Base-by-base conservation (phyloP, 352 stramenopile species). In the Phytophthora citricola region DNA sequence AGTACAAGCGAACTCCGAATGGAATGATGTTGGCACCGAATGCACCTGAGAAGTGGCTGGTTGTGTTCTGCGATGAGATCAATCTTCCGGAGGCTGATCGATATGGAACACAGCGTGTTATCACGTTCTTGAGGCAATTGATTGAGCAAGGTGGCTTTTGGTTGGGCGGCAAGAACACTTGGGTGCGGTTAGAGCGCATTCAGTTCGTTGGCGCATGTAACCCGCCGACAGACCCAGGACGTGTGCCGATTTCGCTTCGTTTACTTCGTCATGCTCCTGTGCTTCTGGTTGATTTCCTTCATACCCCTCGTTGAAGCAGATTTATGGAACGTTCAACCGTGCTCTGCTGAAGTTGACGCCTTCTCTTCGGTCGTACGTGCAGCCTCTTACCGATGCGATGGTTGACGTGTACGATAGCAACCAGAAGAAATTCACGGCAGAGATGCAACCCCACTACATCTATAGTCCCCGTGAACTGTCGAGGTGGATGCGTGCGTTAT, bases 31-130 rank as follows among this genome's bases (percentile, higher is more conserved):
- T 99, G 34, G 87, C 97, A 51, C 98, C 98, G 14, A 92, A 85
- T 74, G 97, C 74, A 74, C 93, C 79, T 38, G 97, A 97, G 60
- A 99, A 97, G 66, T 99, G 97, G 97, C 87, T 99, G 2, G 98
- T 99, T 50, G 93, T 99, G 6, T 99, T 99, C 74, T 99, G 97
- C 58, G 98, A 99, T 78, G 98, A 99, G 86, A 99, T 99, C 63
- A 99, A 99, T 79, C 85, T 99, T 48, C 98, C 98, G 0, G 94
- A 98, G 56, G 84, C 97, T 34, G 98, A 99, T 78, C 79, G 81
- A 8, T 99, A 99, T 75, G 98, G 98, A 31, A 99, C 98, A 7
- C 98, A 99, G 79, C 85, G 95, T 32, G 98, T 99, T 4, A 99
- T 99, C 44, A 99, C 96, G 36, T 99, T 99, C 68, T 91, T 99